phyloP scores from a whole-genome alignment of 1,284 basidiomycete species.

The Clitocybe nebularis region DNA sequence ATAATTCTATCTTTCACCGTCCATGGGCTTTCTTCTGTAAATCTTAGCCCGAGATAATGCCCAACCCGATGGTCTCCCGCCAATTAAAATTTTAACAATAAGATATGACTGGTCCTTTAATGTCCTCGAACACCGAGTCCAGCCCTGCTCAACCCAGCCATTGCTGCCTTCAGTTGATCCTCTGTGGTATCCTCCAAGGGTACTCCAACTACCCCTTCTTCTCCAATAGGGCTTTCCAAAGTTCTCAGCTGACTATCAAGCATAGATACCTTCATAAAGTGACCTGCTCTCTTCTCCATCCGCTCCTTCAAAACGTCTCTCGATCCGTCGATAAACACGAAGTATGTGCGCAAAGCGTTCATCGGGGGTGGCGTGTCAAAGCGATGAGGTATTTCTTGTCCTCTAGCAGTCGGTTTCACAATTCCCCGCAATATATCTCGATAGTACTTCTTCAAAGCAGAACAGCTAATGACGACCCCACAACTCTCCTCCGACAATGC shows the following conservation, averaged over 20 bases:
- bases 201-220: constrained; percentile 69
- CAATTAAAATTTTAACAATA: background rate
- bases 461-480: constrained; percentile 82
- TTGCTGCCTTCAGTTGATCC: constrained; percentile 48
- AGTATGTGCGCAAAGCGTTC: constrained; percentile 59
- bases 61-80: background rate
- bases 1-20: background rate
- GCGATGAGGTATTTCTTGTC: constrained; percentile 23
- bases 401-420: constrained; percentile 19
- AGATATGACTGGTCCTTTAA: background rate
- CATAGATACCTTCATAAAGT: constrained; percentile 91
- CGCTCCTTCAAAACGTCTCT: constrained; percentile 61
- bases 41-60: background rate
- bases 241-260: constrained; percentile 81
- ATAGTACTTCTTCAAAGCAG: constrained; percentile 81
- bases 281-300: constrained; percentile 70
- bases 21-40: background rate
- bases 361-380: constrained; percentile 22
- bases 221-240: constrained; percentile 72
- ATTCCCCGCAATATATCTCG: constrained; percentile 76
- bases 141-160: constrained; percentile 11
- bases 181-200: constrained; percentile 52
- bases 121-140: constrained; percentile 2
- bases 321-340: constrained; percentile 80
- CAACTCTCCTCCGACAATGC: constrained; percentile 5